These are phyloP conservation scores for Waitea zeae DNA, from an alignment of 1,284 basidiomycete species.

Conservation along the genomic window DNA sequence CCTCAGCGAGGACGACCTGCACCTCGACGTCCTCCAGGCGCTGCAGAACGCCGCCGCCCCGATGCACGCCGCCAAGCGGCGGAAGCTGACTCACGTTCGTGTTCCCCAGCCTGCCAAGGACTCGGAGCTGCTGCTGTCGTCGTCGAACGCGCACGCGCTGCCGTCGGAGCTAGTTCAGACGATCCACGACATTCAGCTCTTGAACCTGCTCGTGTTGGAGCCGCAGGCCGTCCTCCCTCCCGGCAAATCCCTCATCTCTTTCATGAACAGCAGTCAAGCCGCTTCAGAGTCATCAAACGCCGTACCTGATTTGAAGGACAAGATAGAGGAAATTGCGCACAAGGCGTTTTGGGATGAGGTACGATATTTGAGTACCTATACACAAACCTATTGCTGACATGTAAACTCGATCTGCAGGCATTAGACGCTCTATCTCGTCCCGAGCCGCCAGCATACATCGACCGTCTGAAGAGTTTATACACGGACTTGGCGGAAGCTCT, in stretches of 20 bases:
- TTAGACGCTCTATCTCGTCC: slow-evolving; percentile 23
- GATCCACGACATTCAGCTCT: slow-evolving; percentile 41
- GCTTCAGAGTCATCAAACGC: slow-evolving; percentile 9
- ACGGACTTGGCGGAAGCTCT: slow-evolving; percentile 31
- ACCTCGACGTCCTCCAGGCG: too few relatives aligned
- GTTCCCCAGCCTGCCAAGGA: too few relatives aligned
- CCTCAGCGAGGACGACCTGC: too few relatives aligned
- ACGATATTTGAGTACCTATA: too few relatives aligned
- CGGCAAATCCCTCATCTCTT: slow-evolving; percentile 50
- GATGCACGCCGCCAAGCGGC: too few relatives aligned
- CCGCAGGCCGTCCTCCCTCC: slow-evolving; percentile 39
- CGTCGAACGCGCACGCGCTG: too few relatives aligned
- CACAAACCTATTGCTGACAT: too few relatives aligned
- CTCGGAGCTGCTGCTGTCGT: too few relatives aligned
- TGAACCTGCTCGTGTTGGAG: slow-evolving; percentile 43
- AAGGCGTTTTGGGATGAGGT: slow-evolving; percentile 61
- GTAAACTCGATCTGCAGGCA: too few relatives aligned
- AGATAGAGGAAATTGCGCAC: slow-evolving; percentile 42
- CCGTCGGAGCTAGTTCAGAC: too few relatives aligned
- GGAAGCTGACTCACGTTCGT: too few relatives aligned
- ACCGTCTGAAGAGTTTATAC: slow-evolving; percentile 34
- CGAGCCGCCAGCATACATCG: slow-evolving; percentile 23
- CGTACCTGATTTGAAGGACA: slow-evolving; percentile 21
- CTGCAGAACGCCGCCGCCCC: too few relatives aligned
- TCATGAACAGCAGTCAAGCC: slow-evolving; percentile 27